phyloP scores from a whole-genome alignment of 225 moss, liverwort and hornwort species.

The Polytrichum formosum region DNA sequence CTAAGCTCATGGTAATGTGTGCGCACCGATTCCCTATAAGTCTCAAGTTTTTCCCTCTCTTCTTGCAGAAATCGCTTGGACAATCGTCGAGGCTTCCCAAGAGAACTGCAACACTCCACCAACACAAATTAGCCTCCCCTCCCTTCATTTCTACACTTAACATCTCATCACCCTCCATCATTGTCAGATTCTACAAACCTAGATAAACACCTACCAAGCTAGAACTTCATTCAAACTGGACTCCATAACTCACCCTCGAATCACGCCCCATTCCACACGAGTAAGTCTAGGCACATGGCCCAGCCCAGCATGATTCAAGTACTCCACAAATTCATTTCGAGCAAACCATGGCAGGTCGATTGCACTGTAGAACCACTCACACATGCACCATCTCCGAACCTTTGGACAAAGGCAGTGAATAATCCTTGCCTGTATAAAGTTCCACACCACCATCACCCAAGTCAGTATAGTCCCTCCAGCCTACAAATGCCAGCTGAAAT shows the following conservation, averaged over 20 bases:
- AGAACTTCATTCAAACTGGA: too few species aligned
- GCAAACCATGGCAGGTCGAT: constrained; percentile 99
- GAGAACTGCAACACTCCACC: constrained; percentile 59
- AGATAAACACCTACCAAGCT: too few species aligned
- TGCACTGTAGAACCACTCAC: constrained; percentile 99
- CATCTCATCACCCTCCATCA: too few species aligned
- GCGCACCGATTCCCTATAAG: constrained; percentile 80
- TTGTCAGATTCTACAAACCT: too few species aligned
- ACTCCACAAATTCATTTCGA: constrained; percentile 99
- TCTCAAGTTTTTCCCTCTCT: constrained; percentile 84
- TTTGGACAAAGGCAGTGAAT: constrained; percentile 92
- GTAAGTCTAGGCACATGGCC: constrained; percentile 98
- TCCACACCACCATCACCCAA: not conserved
- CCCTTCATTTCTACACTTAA: too few species aligned
- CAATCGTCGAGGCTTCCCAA: constrained; percentile 95
- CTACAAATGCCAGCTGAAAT: too few species aligned
- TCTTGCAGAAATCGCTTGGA: constrained; percentile 83
- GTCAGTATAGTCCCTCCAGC: too few species aligned
- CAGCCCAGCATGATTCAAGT: constrained; percentile 98
- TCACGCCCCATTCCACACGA: constrained; percentile 96
- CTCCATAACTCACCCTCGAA: constrained; percentile 69
- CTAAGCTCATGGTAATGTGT: constrained; percentile 94
- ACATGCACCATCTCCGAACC: constrained; percentile 96
- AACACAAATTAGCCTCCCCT: not conserved
- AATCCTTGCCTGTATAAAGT: constrained; percentile 75